These are phyloP conservation scores for Penicillium hordei DNA, from an alignment of 2,329 filamentous ascomycete species.

Conservation along the genomic window DNA sequence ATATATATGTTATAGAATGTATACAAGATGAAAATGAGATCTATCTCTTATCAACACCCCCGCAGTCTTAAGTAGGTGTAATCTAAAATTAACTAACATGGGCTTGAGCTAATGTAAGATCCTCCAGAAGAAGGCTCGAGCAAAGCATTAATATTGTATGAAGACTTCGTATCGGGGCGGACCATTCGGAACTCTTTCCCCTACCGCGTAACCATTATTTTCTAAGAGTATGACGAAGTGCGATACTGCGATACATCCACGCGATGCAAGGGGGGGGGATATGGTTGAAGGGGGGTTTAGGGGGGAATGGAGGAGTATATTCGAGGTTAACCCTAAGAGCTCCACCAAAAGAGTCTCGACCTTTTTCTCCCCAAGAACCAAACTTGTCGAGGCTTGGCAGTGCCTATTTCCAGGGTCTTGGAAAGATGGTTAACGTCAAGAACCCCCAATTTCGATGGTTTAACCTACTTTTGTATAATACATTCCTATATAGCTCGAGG, in stretches of 20 bases:
- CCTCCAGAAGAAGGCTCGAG: constrained; percentile 9
- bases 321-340: constrained; percentile 5
- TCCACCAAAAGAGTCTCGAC: constrained; percentile 17
- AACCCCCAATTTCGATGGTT: constrained; percentile 9
- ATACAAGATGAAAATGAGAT: background rate
- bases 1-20: background rate
- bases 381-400: constrained; percentile 9
- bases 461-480: background rate
- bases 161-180: constrained; percentile 15
- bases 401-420: constrained; percentile 10
- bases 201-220: constrained; percentile 24
- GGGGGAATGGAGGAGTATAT: background rate
- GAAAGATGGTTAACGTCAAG: constrained; percentile 22
- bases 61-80: background rate
- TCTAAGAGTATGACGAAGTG: constrained; percentile 20
- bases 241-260: constrained; percentile 26
- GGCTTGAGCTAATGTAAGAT: constrained; percentile 7
- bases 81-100: constrained; percentile 9
- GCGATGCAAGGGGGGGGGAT: constrained; percentile 25
- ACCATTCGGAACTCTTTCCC: constrained; percentile 25
- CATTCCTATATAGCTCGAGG: background rate
- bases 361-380: constrained; percentile 12
- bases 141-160: background rate
- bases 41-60: constrained; percentile 5
- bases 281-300: background rate